Percentiles rank a stretch among this genome's conserved stretches.
Evolutionary conservation across 169 alveolate species (phyloP).

Genomic region (Cryptosporidium parvum): DNA sequence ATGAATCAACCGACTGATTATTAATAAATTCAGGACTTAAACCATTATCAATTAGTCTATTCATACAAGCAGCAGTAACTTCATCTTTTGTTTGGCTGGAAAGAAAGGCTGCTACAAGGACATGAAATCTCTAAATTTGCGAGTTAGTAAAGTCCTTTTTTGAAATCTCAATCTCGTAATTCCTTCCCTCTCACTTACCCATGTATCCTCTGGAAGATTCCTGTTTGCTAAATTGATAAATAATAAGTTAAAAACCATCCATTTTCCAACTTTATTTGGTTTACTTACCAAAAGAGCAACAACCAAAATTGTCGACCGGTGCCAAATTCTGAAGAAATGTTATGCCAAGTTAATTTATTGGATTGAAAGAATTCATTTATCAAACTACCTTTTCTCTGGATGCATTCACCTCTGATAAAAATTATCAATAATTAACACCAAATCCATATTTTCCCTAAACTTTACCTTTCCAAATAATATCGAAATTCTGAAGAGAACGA

Average conservation of each 20-base stretch:
- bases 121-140: slow-evolving; percentile 82
- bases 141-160: neutral
- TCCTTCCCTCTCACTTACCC: slow-evolving; percentile 31
- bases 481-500: slow-evolving; percentile 31
- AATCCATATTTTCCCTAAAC: neutral
- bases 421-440: neutral
- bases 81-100: slow-evolving; percentile 91
- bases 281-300: slow-evolving; percentile 70
- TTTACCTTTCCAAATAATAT: slow-evolving; percentile 62
- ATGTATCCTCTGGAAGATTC: slow-evolving; percentile 41
- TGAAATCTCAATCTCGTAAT: neutral
- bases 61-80: slow-evolving; percentile 86
- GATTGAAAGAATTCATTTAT: neutral
- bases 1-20: slow-evolving; percentile 82
- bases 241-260: neutral
- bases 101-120: slow-evolving; percentile 86
- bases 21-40: slow-evolving; percentile 82
- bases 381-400: slow-evolving; percentile 51
- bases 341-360: neutral
- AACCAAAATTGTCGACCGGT: slow-evolving; percentile 62
- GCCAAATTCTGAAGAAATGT: slow-evolving; percentile 38
- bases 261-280: neutral
- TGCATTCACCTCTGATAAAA: slow-evolving; percentile 27
- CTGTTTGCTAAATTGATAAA: slow-evolving; percentile 19
- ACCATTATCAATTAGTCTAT: slow-evolving; percentile 82